A percentile compares a stretch with the other conserved stretches of the same genome.
Evolutionary conservation across 805 yeast genomes (phyloP).

Genomic region (Saturnispora bothae): DNA sequence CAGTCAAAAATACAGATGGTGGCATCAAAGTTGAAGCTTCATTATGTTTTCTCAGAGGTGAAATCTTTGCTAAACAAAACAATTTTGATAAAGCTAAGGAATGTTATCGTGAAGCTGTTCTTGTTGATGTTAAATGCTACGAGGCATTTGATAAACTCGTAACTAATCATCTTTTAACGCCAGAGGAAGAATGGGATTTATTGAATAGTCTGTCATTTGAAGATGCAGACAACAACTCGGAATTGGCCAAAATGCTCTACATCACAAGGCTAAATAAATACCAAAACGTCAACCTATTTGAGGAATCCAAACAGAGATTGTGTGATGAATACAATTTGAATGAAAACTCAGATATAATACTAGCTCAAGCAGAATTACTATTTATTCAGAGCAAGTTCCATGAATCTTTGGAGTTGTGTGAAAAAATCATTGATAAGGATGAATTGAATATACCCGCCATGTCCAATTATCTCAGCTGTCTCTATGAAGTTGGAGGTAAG

Average conservation of each 20-base stretch:
- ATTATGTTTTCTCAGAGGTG: slow-evolving; percentile 75
- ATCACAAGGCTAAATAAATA: slow-evolving; percentile 69
- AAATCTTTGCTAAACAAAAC: slow-evolving; percentile 71
- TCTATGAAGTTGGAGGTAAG: slow-evolving; percentile 75
- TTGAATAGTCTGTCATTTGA: slow-evolving; percentile 54
- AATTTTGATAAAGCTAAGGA: slow-evolving; percentile 80
- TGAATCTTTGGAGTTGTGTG: slow-evolving; percentile 68
- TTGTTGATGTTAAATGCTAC: slow-evolving; percentile 82
- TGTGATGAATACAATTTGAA: slow-evolving; percentile 63
- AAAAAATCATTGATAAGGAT: slow-evolving; percentile 46
- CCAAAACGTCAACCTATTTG: slow-evolving; percentile 43
- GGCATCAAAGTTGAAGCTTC: slow-evolving; percentile 84
- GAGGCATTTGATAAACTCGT: slow-evolving; percentile 84
- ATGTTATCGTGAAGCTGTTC: slow-evolving; percentile 75
- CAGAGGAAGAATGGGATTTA: slow-evolving; percentile 81
- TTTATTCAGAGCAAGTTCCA: slow-evolving; percentile 72
- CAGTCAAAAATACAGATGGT: slow-evolving; percentile 49
- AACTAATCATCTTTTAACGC: slow-evolving; percentile 62
- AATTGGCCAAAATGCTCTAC: slow-evolving; percentile 67
- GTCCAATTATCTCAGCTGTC: slow-evolving; percentile 73
- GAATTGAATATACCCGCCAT: slow-evolving; percentile 59
- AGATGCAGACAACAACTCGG: slow-evolving; percentile 70
- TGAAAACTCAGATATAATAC: slow-evolving; percentile 58
- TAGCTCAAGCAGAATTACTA: slow-evolving; percentile 57
- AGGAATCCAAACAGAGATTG: slow-evolving; percentile 57